Base-by-base conservation (phyloP, 768 basidiomycete genomes). In the Boletus huronensis region DNA sequence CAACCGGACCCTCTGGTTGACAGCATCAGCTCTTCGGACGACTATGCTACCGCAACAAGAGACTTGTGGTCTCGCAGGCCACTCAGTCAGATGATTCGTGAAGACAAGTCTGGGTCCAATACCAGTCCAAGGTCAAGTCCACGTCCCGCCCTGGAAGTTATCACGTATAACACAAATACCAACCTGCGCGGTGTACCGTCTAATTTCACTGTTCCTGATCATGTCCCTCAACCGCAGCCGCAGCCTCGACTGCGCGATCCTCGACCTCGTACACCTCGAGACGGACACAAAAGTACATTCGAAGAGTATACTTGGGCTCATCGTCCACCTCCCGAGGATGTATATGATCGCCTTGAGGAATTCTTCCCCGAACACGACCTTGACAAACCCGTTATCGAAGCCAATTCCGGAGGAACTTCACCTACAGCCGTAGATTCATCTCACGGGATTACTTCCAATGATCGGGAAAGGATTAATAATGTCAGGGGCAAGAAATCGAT, bases 361-460 rank as follows among this genome's bases (percentile, higher is more conserved):
- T 98, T 92, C 77, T 99, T 99, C 79, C 95, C 96, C 1, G 87
- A 89, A 59, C 91, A 97, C 66, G 94, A 98, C 65, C 82, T 98
- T 45, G 97, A 98, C 70, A 90, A 93, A 66, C 94, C 95, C 2
- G 88, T 98, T 59, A 90, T 98, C 50, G 96, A 98, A 62, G 84
- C 87, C 31, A 80, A 78, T 38, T 88, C 85, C 4, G 88, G 90
- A 10, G 87, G 88, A 39, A 85, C 87, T 4, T 90, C 89, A 3
- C 90, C 92, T 1, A 88, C 86, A 2, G 69, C 80, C 23, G 75
- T 75, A 9, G 89, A 90, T 25, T 60, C 66, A 29, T 75, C 79
- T 10, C 69, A 76, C 16, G 74, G 77, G 26, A 68, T 78, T 29
- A 63, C 69, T 48, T 59, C 62, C 50, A 55, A 68, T 28, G 65